Evolutionary conservation across 2,329 filamentous ascomycete genomes (phyloP).

Genomic region (Penicillium brasilianum): DNA sequence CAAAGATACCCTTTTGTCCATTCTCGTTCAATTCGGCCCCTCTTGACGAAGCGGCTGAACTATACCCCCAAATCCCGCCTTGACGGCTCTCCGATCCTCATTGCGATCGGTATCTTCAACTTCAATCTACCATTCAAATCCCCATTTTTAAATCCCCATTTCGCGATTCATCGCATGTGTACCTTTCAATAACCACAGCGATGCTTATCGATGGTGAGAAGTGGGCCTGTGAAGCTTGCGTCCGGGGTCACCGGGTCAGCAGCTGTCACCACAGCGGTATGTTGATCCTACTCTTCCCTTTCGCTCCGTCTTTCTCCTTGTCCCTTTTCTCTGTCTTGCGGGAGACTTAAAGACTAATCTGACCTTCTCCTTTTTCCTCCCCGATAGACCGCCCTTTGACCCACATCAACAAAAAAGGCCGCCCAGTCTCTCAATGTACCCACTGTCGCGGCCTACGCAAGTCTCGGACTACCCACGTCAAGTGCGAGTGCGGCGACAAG

Average conservation of each 20-base stretch:
- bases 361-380: slow-evolving; percentile 22
- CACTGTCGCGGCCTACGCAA: slow-evolving; percentile 97
- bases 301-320: not conserved
- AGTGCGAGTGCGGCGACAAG: slow-evolving; percentile 97
- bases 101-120: slow-evolving; percentile 19
- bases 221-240: slow-evolving; percentile 96
- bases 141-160: slow-evolving; percentile 18
- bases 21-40: slow-evolving; percentile 34
- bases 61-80: slow-evolving; percentile 31
- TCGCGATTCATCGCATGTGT: slow-evolving; percentile 50
- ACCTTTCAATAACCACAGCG: slow-evolving; percentile 42
- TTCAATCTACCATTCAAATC: slow-evolving; percentile 23
- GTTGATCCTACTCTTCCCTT: slow-evolving; percentile 44
- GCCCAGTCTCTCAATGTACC: slow-evolving; percentile 95
- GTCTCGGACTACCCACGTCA: slow-evolving; percentile 90
- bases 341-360: too few species aligned
- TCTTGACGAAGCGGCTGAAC: slow-evolving; percentile 36
- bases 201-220: slow-evolving; percentile 96
- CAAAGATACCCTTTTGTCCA: slow-evolving; percentile 44
- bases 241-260: slow-evolving; percentile 97
- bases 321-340: not conserved
- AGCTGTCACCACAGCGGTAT: slow-evolving; percentile 95
- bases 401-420: slow-evolving; percentile 97
- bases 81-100: slow-evolving; percentile 36
- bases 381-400: slow-evolving; percentile 80